Evolutionary conservation across 257 asterid species (phyloP).

Genomic region (Henckelia pumila): DNA sequence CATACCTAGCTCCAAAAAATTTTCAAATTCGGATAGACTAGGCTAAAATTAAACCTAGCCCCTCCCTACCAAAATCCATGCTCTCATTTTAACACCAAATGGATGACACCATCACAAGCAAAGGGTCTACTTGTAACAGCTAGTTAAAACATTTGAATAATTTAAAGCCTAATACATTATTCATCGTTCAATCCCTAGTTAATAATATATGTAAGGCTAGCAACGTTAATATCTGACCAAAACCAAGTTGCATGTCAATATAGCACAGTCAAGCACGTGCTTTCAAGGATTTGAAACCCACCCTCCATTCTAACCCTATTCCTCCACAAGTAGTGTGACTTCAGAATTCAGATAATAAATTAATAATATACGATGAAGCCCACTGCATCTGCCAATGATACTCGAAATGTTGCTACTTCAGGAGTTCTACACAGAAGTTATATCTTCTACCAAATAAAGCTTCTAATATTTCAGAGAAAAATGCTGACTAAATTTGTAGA

Average conservation of each 20-base stretch:
- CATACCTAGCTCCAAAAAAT: constrained; percentile 17
- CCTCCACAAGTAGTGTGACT: not conserved
- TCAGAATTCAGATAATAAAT: too few species aligned
- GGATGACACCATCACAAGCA: not conserved
- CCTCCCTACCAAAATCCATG: not conserved
- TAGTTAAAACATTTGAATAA: not conserved
- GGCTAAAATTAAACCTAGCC: not conserved
- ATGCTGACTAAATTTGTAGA: constrained; percentile 2
- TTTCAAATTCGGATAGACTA: constrained; percentile 2
- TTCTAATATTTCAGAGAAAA: constrained; percentile 13
- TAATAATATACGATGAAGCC: not conserved
- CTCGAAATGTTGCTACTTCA: not conserved
- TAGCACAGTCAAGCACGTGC: too few species aligned
- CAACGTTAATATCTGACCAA: not conserved
- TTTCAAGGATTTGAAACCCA: too few species aligned
- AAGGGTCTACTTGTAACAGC: not conserved
- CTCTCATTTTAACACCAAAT: not conserved
- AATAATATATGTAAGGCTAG: not conserved
- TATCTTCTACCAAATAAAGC: not conserved
- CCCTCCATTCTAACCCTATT: not conserved
- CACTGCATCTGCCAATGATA: not conserved
- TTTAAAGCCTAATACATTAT: not conserved
- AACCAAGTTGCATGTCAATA: not conserved
- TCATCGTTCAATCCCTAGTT: not conserved
- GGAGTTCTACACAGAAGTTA: not conserved